Conservation (phyloP, 1,139 yeast genomes). For the Geotrichum citri-aurantii region DNA sequence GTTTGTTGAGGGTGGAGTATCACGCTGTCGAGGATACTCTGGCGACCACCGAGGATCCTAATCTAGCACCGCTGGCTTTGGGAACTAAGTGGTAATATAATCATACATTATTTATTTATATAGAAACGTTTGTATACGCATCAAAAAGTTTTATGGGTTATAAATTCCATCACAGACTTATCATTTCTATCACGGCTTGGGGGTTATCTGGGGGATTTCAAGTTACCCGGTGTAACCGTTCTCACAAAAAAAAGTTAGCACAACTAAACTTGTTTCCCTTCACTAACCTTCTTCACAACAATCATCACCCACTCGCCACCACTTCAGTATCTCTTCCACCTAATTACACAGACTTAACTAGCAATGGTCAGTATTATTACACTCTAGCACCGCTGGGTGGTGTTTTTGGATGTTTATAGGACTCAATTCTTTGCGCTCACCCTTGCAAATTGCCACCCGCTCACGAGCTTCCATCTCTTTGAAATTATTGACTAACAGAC, state of each 20-base stretch:
- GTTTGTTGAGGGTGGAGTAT: constrained; percentile 15
- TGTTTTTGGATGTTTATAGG: background rate
- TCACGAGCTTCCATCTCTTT: background rate
- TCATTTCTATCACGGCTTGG: background rate
- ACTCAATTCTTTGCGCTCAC: background rate
- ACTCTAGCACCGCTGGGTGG: background rate
- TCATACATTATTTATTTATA: background rate
- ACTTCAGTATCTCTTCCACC: background rate
- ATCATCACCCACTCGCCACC: background rate
- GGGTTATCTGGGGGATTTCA: background rate
- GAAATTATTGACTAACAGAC: background rate
- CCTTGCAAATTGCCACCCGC: background rate
- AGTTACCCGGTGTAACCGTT: background rate
- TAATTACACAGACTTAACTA: background rate
- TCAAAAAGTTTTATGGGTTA: background rate
- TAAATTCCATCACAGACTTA: background rate
- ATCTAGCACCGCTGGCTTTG: constrained; percentile 13
- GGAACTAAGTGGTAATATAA: constrained; percentile 17
- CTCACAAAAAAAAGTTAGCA: background rate
- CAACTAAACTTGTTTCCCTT: background rate
- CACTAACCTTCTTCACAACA: background rate
- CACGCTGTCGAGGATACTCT: constrained; percentile 14
- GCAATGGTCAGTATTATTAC: background rate
- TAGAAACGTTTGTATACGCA: background rate
- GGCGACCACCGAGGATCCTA: constrained; percentile 3